A percentile compares a stretch with the other conserved stretches of the same genome.
Evolutionary conservation across 75 land plant genomes (phyloP).

Genomic region (Adiantum capillusveneris): DNA sequence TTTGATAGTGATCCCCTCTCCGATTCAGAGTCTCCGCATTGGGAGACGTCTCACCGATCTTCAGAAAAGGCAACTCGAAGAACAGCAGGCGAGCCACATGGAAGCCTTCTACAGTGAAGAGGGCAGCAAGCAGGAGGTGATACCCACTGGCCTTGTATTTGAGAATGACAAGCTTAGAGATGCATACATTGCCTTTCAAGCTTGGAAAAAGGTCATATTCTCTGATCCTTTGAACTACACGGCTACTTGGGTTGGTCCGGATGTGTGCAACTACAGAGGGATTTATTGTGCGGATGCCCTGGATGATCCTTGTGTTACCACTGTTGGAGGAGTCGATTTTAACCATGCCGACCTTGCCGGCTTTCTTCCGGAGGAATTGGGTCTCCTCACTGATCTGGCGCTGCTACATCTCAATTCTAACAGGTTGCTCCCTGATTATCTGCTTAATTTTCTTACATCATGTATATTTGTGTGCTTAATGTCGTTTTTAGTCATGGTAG

Average conservation of each 20-base stretch:
- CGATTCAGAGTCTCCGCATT: too few relatives aligned
- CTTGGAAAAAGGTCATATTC: conserved; percentile 36
- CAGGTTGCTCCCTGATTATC: too few relatives aligned
- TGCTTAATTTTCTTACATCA: too few relatives aligned
- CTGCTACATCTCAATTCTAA: conserved; percentile 45
- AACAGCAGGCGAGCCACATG: too few relatives aligned
- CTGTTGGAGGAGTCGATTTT: conserved; percentile 42
- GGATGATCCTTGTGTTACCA: conserved; percentile 16
- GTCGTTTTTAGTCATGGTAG: too few relatives aligned
- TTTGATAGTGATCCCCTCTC: too few relatives aligned
- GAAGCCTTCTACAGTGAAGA: too few relatives aligned
- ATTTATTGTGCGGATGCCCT: conserved; percentile 41
- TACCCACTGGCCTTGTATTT: background rate
- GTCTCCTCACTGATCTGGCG: conserved; percentile 33
- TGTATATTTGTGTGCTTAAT: too few relatives aligned
- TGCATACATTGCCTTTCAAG: conserved; percentile 38
- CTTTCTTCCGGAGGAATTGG: conserved; percentile 30
- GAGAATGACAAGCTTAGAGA: conserved; percentile 21
- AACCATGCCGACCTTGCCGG: conserved; percentile 40
- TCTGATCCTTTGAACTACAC: conserved; percentile 46
- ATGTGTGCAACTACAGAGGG: conserved; percentile 46
- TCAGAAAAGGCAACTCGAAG: too few relatives aligned
- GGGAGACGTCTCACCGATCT: too few relatives aligned
- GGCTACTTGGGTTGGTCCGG: conserved; percentile 38
- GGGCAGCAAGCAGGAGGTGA: too few relatives aligned